These are phyloP conservation scores for Thamnidium elegans DNA, from an alignment of 192 early-diverging fungal genomes.

Conservation along the genomic window DNA sequence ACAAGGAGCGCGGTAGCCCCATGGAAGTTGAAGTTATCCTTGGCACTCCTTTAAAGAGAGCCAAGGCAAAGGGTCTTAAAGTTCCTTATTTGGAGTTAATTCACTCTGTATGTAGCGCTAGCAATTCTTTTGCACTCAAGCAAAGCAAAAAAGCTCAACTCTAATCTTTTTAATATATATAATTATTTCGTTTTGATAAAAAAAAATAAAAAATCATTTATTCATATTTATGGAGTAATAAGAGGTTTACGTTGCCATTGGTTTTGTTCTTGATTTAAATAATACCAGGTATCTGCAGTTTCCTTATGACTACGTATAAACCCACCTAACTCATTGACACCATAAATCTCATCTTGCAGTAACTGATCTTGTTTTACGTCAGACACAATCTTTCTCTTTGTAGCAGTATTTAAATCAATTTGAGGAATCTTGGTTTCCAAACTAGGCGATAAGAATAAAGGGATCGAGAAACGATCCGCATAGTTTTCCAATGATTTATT, in stretches of 20 bases:
- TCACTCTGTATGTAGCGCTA: conserved; percentile 14
- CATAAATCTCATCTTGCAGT: conserved; percentile 32
- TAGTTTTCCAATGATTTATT: conserved; percentile 41
- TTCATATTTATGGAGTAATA: neutral
- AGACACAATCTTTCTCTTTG: conserved; percentile 27
- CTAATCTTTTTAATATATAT: too few relatives aligned
- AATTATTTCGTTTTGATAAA: neutral
- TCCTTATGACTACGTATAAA: conserved; percentile 28
- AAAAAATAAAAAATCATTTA: neutral
- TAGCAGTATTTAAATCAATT: conserved; percentile 26
- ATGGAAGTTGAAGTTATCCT: conserved; percentile 43
- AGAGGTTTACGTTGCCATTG: conserved; percentile 17
- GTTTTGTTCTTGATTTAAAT: conserved; percentile 2
- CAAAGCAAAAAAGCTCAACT: neutral
- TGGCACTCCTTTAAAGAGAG: conserved; percentile 32
- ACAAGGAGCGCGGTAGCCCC: conserved; percentile 42
- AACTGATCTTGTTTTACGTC: conserved; percentile 38
- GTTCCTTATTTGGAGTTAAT: conserved; percentile 28
- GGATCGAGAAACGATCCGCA: conserved; percentile 52
- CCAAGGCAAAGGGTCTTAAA: conserved; percentile 27
- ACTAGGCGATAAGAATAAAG: conserved; percentile 53
- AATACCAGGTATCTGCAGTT: conserved; percentile 31
- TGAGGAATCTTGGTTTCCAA: conserved; percentile 39
- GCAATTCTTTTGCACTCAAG: conserved; percentile 2
- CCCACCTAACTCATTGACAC: conserved; percentile 29